Evolutionary conservation across 768 basidiomycete species (phyloP).

Genomic region (Auricularia sp.): DNA sequence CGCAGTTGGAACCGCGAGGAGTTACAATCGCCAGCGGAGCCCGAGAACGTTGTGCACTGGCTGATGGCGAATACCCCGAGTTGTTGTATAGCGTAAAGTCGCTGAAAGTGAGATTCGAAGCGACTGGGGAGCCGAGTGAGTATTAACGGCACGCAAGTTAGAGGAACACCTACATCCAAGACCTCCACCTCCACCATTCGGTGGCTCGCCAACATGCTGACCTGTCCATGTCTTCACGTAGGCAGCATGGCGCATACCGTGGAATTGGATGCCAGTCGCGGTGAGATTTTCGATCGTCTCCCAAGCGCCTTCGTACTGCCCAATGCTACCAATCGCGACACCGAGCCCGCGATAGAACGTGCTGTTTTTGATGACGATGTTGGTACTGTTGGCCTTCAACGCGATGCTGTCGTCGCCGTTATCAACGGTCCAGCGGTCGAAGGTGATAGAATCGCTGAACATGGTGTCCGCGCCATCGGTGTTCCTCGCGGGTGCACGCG

Average conservation of each 20-base stretch:
- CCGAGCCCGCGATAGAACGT: slow-evolving; percentile 30
- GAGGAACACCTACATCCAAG: slow-evolving; percentile 17
- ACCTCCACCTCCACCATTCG: slow-evolving; percentile 27
- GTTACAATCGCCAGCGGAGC: slow-evolving; percentile 25
- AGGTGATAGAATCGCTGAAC: slow-evolving; percentile 28
- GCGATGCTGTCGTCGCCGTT: slow-evolving; percentile 33
- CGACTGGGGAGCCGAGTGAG: neutral
- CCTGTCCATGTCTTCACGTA: slow-evolving; percentile 31
- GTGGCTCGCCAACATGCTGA: slow-evolving; percentile 23
- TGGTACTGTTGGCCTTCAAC: slow-evolving; percentile 32
- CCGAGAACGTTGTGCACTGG: slow-evolving; percentile 26
- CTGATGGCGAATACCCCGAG: slow-evolving; percentile 17
- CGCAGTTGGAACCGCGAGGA: slow-evolving; percentile 27
- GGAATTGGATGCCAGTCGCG: slow-evolving; percentile 18
- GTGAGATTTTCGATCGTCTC: slow-evolving; percentile 26
- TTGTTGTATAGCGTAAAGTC: slow-evolving; percentile 18
- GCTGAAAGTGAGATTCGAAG: slow-evolving; percentile 15
- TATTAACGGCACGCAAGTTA: neutral
- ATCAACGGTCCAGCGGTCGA: slow-evolving; percentile 29
- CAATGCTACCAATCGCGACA: slow-evolving; percentile 32
- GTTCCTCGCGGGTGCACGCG: slow-evolving; percentile 9
- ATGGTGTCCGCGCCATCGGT: slow-evolving; percentile 21
- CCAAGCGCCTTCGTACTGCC: slow-evolving; percentile 25
- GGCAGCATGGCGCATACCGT: slow-evolving; percentile 19
- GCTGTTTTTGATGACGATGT: slow-evolving; percentile 31